phyloP scores from a whole-genome alignment of 2,329 filamentous ascomycete genomes.

The Fusarium nurragi region DNA sequence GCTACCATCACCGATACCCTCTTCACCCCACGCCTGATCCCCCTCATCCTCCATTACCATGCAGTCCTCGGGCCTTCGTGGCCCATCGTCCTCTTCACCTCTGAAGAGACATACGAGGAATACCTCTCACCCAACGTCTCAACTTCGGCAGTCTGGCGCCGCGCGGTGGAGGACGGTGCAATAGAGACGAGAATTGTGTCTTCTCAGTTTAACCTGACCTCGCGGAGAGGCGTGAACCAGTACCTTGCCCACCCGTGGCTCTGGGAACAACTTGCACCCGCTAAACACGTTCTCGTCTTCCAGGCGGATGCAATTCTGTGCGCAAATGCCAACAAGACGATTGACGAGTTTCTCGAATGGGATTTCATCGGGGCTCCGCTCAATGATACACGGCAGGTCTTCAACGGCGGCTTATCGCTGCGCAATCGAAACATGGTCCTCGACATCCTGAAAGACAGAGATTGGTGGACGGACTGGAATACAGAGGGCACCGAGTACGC shows the following conservation, averaged over 20 bases:
- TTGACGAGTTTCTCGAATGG: slow-evolving; percentile 9
- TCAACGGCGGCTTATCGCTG: background rate
- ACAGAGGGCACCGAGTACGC: slow-evolving; percentile 4
- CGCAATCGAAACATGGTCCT: background rate
- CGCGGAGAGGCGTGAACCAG: background rate
- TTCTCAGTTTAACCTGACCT: background rate
- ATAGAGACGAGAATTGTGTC: background rate
- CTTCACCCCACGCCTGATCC: slow-evolving; percentile 8
- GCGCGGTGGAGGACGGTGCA: background rate
- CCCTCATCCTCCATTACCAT: slow-evolving; percentile 13
- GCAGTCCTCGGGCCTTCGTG: slow-evolving; percentile 11
- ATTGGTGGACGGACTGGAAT: slow-evolving; percentile 14
- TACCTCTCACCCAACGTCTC: background rate
- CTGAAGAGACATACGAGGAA: background rate
- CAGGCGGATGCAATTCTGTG: slow-evolving; percentile 15
- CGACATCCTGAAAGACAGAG: background rate
- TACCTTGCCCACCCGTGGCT: slow-evolving; percentile 9
- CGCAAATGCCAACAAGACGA: slow-evolving; percentile 4
- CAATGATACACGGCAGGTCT: background rate
- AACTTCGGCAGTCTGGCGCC: background rate
- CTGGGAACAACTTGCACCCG: slow-evolving; percentile 14
- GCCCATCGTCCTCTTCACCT: slow-evolving; percentile 13
- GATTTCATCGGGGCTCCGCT: slow-evolving; percentile 7
- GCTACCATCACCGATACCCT: slow-evolving; percentile 14
- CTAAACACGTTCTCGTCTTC: slow-evolving; percentile 18